These are phyloP conservation scores for Fusarium coicis DNA, from an alignment of 2,329 filamentous ascomycete species.

Conservation along the genomic window DNA sequence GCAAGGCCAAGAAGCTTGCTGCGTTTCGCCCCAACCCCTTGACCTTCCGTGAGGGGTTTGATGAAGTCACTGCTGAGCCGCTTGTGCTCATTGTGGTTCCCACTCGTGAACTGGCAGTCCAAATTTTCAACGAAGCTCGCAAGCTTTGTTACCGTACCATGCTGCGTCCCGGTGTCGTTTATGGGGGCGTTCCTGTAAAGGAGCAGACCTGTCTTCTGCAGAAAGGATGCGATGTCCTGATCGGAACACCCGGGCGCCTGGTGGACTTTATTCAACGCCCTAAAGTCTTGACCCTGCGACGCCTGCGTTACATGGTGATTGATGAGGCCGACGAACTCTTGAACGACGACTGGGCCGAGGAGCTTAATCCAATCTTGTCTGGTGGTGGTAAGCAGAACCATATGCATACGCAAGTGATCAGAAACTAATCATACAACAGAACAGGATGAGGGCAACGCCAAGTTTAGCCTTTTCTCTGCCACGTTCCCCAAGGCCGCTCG, in stretches of 20 bases:
- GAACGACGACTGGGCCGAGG: constrained; percentile 78
- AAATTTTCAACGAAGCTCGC: constrained; percentile 94
- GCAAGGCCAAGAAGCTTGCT: constrained; percentile 89
- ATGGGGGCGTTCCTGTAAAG: constrained; percentile 81
- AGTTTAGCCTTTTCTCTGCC: constrained; percentile 89
- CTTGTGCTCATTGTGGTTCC: constrained; percentile 87
- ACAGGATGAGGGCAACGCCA: constrained; percentile 76
- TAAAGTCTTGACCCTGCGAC: constrained; percentile 74
- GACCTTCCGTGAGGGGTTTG: constrained; percentile 61
- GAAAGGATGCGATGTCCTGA: constrained; percentile 88
- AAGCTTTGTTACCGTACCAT: constrained; percentile 95
- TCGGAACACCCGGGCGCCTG: constrained; percentile 89
- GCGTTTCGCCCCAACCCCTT: constrained; percentile 77
- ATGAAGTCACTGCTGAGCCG: constrained; percentile 79
- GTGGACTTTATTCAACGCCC: constrained; percentile 83
- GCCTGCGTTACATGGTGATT: constrained; percentile 84
- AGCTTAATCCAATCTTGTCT: constrained; percentile 79
- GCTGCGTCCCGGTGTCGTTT: constrained; percentile 90
- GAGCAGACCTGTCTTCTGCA: constrained; percentile 78
- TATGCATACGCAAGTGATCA: constrained; percentile 1
- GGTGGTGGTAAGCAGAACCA: constrained; percentile 75
- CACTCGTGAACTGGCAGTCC: constrained; percentile 88
- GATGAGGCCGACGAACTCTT: constrained; percentile 98
- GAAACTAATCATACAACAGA: constrained; percentile 60
- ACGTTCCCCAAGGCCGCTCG: constrained; percentile 88